Base-by-base conservation (phyloP, 768 basidiomycete species). In the Lentinula lateritia region DNA sequence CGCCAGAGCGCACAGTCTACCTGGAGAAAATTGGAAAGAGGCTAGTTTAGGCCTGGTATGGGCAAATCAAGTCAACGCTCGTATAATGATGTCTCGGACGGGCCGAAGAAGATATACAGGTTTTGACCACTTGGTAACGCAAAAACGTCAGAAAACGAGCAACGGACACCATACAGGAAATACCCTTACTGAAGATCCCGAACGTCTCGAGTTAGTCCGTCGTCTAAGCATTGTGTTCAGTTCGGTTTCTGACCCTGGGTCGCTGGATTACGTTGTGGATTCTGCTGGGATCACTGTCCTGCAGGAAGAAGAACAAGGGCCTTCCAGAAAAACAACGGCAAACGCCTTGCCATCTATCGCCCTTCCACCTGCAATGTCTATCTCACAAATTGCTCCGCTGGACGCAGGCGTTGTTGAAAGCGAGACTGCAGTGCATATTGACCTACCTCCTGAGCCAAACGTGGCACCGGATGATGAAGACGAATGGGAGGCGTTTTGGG, bases 21-120 rank as follows among this genome's bases (percentile, higher is more conserved):
- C 83, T 0, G 83, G 83, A 1, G 84, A 85, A 62, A 76, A 80
- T 61, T 73, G 71, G 50, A 93, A 94, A 68, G 90, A 96, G 72
- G 93, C 91, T 0, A 85, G 83, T 42, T 76, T 98, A 2, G 95
- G 95, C 2, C 84, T 97, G 55, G 87, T 86, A 8, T 98, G 96
- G 96, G 90, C 95, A 15, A 98, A 96, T 72, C 89, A 93, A 67
- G 79, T 98, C 61, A 95, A 96, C 66, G 82, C 80, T 4, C 83
- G 96, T 23, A 81, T 98, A 50, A 87, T 96, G 80, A 81, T 97
- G 56, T 83, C 82, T 48, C 83, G 92, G 35, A 95, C 94, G 0
- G 83, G 83, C 9, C 78, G 92, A 62, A 80, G 88, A 61, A 79
- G 84, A 50, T 78, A 85, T 61, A 69, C 89, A 32, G 73, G 78